Base-by-base conservation (phyloP, 106 monocot genomes). In the Alisma plantagoaquatica region DNA sequence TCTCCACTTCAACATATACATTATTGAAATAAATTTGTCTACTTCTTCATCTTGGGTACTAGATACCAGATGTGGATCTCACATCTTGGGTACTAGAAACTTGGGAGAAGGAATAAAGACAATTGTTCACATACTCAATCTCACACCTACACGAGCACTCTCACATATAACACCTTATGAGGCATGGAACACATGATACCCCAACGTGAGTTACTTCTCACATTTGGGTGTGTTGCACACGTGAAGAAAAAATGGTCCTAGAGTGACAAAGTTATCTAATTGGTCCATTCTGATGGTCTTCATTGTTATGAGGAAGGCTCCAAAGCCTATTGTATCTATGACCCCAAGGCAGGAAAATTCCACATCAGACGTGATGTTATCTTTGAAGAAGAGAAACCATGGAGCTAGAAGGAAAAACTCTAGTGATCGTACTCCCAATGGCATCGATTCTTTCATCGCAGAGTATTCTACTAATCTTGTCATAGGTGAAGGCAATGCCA, bases 71-170 rank as follows among this genome's bases (percentile, higher is more conserved):
- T n/a, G n/a, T n/a, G n/a, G n/a, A n/a, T n/a, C n/a, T n/a, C n/a
- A n/a, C n/a, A n/a, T n/a, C n/a, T n/a, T n/a, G n/a, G n/a, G n/a
- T n/a, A n/a, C n/a, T n/a, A n/a, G n/a, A n/a, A n/a, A n/a, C n/a
- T 54, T 27, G 54, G 54, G 29, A n/a, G n/a, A n/a, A n/a, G n/a
- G n/a, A n/a, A n/a, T n/a, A 9, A 29, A 54, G n/a, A 10, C 26
- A 1, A 19, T 54, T 14, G 9, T 23, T 9, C n/a, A n/a, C n/a
- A n/a, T n/a, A 54, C 29, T 54, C 8, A 54, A 54, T 31, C 2
- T 27, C 19, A 17, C 26, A 17, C 29, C 54, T 18, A 54, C 54
- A 1, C 29, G 29, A 54, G 19, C 30, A 14, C 30, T 53, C 8
- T 12, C 8, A 3, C n/a, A 38, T 14, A 6, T 5, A 6, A 38